phyloP scores from a whole-genome alignment of 1,284 basidiomycete species.

The Ustilago hordei region DNA sequence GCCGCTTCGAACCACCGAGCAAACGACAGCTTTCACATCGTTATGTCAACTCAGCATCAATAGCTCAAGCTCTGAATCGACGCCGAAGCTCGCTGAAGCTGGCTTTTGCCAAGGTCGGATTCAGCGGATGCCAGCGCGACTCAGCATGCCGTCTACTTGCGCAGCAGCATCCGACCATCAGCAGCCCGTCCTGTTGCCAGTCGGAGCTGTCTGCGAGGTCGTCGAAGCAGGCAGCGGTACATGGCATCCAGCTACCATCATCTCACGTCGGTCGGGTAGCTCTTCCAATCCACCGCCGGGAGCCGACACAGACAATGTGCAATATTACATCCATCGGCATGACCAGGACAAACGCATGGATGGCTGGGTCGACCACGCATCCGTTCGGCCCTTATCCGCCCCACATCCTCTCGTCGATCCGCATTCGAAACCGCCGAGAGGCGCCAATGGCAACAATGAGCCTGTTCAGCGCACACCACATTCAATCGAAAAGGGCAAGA shows the following conservation, averaged over 20 bases:
- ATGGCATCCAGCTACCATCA: slow-evolving; percentile 15
- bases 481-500: slow-evolving; percentile 33
- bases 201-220: slow-evolving; percentile 39
- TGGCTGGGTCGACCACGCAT: slow-evolving; percentile 39
- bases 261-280: slow-evolving; percentile 37
- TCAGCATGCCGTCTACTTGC: slow-evolving; percentile 20
- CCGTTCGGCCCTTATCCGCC: slow-evolving; percentile 8
- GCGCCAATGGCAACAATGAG: slow-evolving; percentile 10
- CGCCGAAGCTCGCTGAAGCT: not conserved
- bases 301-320: slow-evolving; percentile 19
- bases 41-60: not conserved
- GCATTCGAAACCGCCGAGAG: slow-evolving; percentile 4
- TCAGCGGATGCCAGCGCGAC: not conserved
- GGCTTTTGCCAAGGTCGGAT: not conserved
- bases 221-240: slow-evolving; percentile 19
- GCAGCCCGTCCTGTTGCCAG: slow-evolving; percentile 21
- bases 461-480: not conserved
- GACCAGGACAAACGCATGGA: slow-evolving; percentile 52
- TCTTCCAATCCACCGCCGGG: slow-evolving; percentile 26
- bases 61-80: not conserved
- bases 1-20: not conserved
- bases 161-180: slow-evolving; percentile 9
- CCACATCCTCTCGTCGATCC: not conserved
- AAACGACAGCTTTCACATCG: not conserved
- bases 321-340: slow-evolving; percentile 48